A percentile compares a stretch with the other conserved stretches of the same genome.
phyloP scores from a whole-genome alignment of 148 eudicot genomes.

The Simmondsia chinensis region DNA sequence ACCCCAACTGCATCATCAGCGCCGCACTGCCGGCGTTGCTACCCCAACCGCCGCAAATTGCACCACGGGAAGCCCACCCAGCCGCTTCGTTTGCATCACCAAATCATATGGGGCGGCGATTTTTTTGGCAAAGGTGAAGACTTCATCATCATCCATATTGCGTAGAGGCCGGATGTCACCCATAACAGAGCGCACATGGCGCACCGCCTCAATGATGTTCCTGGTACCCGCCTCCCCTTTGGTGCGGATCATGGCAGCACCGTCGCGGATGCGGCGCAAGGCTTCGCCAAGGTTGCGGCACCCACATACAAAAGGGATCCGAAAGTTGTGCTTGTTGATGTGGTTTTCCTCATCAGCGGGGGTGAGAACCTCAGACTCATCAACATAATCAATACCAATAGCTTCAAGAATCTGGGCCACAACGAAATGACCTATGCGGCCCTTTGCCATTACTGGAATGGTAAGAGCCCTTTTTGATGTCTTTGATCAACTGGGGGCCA shows the following conservation, averaged over 20 bases:
- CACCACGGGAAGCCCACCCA: constrained; percentile 84
- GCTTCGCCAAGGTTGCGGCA: constrained; percentile 91
- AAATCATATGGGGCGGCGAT: constrained; percentile 71
- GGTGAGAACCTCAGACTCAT: constrained; percentile 79
- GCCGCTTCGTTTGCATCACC: constrained; percentile 83
- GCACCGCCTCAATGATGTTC: constrained; percentile 60
- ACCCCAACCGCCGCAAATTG: constrained; percentile 95
- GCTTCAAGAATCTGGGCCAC: constrained; percentile 90
- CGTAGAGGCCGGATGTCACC: constrained; percentile 55
- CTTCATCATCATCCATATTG: constrained; percentile 92
- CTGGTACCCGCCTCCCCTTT: constrained; percentile 97
- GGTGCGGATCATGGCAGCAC: constrained; percentile 93
- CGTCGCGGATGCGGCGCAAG: constrained; percentile 68
- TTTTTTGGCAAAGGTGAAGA: constrained; percentile 60
- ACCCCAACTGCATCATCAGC: constrained; percentile 88
- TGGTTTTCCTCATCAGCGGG: constrained; percentile 79
- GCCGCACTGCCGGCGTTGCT: constrained; percentile 89
- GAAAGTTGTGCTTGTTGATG: constrained; percentile 85
- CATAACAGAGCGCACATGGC: constrained; percentile 77
- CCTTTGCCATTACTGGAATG: constrained; percentile 93
- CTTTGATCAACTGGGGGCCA: constrained; percentile 86
- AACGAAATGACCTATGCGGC: constrained; percentile 87
- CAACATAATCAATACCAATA: constrained; percentile 79
- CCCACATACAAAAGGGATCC: constrained; percentile 86
- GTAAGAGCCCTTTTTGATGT: constrained; percentile 81